A percentile compares a stretch with the other conserved stretches of the same genome.
These are phyloP conservation scores for Mycena epipterygia DNA, from an alignment of 768 basidiomycete genomes.

Conservation along the genomic window DNA sequence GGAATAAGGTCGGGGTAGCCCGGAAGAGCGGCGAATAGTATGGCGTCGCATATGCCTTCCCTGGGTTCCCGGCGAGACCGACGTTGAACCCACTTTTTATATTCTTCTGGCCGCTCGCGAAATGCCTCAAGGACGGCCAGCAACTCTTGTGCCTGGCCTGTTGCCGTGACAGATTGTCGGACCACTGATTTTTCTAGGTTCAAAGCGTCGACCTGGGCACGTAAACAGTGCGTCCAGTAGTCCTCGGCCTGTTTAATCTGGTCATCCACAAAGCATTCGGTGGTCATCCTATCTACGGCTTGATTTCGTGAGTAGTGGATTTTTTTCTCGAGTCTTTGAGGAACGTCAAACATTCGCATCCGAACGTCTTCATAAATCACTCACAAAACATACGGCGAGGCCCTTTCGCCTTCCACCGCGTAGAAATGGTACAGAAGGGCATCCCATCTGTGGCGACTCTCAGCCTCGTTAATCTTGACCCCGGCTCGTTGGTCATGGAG, in stretches of 20 bases:
- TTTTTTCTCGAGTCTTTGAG: neutral
- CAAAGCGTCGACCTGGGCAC: too few species aligned
- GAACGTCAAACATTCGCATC: neutral
- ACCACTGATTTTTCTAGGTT: too few species aligned
- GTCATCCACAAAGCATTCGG: neutral
- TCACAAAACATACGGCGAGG: constrained; percentile 17
- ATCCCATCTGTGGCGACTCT: constrained; percentile 25
- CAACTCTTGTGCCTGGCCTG: too few species aligned
- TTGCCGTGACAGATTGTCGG: too few species aligned
- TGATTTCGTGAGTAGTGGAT: constrained; percentile 2
- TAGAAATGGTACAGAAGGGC: constrained; percentile 21
- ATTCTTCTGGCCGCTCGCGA: too few species aligned
- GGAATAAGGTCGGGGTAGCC: neutral
- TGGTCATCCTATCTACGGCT: neutral
- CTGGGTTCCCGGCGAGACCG: neutral
- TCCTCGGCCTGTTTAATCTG: neutral
- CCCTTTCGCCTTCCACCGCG: neutral
- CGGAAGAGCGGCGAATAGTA: neutral
- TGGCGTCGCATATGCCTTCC: constrained; percentile 6
- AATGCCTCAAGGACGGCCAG: too few species aligned
- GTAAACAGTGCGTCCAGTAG: neutral
- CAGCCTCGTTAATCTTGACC: neutral
- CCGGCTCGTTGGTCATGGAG: neutral
- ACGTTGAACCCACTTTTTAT: neutral
- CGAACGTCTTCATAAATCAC: neutral